phyloP scores from a whole-genome alignment of 306 rosid species.

The Castanea sativa region DNA sequence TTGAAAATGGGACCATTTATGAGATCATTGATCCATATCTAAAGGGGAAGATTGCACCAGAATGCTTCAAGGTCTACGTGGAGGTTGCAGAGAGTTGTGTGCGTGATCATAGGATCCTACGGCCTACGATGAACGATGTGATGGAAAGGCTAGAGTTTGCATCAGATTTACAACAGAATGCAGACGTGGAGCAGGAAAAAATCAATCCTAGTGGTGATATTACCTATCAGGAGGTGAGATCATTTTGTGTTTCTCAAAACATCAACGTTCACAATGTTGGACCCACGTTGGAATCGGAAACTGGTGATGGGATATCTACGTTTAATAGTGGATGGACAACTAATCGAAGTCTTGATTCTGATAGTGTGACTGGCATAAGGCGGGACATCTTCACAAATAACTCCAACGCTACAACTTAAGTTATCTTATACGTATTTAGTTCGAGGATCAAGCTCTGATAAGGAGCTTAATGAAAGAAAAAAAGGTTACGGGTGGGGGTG shows the following conservation, averaged over 20 bases:
- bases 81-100: slow-evolving; percentile 48
- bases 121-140: slow-evolving; percentile 69
- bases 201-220: too few relatives aligned
- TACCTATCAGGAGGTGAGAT: too few relatives aligned
- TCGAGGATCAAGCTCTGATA: too few relatives aligned
- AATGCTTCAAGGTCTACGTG: slow-evolving; percentile 33
- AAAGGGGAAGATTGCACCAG: slow-evolving; percentile 14
- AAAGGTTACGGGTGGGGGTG: too few relatives aligned
- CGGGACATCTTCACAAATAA: not conserved
- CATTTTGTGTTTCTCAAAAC: too few relatives aligned
- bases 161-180: too few relatives aligned
- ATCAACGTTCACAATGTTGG: not conserved
- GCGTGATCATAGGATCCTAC: slow-evolving; percentile 38
- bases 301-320: not conserved
- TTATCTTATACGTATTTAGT: too few relatives aligned
- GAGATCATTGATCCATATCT: slow-evolving; percentile 37
- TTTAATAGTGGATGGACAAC: not conserved
- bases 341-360: not conserved
- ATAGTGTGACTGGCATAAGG: not conserved
- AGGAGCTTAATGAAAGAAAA: too few relatives aligned
- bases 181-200: too few relatives aligned
- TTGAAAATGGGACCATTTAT: slow-evolving; percentile 11
- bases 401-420: too few relatives aligned
- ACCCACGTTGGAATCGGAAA: not conserved
- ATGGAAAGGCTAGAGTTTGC: too few relatives aligned